A percentile compares a stretch with the other conserved stretches of the same genome.
phyloP scores from a whole-genome alignment of 192 early-diverging fungal species.

The Coemansia sp. region DNA sequence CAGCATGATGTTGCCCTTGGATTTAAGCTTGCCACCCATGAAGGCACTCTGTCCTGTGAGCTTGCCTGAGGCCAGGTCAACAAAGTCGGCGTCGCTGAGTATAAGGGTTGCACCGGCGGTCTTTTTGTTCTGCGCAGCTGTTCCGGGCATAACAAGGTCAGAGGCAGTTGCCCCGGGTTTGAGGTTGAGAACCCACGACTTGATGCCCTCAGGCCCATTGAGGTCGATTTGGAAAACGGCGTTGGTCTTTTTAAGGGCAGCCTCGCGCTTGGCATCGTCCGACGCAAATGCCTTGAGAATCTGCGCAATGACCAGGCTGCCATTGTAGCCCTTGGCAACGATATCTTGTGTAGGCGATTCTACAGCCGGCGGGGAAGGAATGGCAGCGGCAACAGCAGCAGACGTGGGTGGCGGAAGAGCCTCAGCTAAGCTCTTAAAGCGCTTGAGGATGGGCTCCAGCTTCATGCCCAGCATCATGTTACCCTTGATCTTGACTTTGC shows the following conservation, averaged over 20 bases:
- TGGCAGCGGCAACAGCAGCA: slow-evolving; percentile 22
- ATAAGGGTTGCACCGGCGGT: slow-evolving; percentile 74
- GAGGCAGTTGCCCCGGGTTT: slow-evolving; percentile 70
- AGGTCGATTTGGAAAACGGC: slow-evolving; percentile 89
- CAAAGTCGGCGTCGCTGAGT: slow-evolving; percentile 78
- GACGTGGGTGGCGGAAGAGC: slow-evolving; percentile 24
- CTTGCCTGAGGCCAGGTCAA: slow-evolving; percentile 81
- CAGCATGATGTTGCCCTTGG: slow-evolving; percentile 73
- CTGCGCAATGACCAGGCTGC: slow-evolving; percentile 71
- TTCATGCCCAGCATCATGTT: slow-evolving; percentile 76
- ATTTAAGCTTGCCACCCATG: slow-evolving; percentile 89
- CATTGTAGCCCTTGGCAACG: slow-evolving; percentile 70
- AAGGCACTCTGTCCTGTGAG: slow-evolving; percentile 89
- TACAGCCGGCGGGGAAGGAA: slow-evolving; percentile 21
- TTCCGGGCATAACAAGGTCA: slow-evolving; percentile 60
- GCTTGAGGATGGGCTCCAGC: slow-evolving; percentile 66
- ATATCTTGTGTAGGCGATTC: slow-evolving; percentile 38
- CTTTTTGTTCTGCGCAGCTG: slow-evolving; percentile 54
- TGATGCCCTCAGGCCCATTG: slow-evolving; percentile 64
- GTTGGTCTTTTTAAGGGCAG: slow-evolving; percentile 74
- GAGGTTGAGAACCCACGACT: slow-evolving; percentile 84
- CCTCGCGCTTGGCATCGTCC: slow-evolving; percentile 63
- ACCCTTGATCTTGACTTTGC: slow-evolving; percentile 85
- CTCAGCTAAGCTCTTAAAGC: slow-evolving; percentile 55
- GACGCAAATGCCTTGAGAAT: slow-evolving; percentile 60